Base-by-base conservation (phyloP, 768 basidiomycete species). In the Boletus sp. region DNA sequence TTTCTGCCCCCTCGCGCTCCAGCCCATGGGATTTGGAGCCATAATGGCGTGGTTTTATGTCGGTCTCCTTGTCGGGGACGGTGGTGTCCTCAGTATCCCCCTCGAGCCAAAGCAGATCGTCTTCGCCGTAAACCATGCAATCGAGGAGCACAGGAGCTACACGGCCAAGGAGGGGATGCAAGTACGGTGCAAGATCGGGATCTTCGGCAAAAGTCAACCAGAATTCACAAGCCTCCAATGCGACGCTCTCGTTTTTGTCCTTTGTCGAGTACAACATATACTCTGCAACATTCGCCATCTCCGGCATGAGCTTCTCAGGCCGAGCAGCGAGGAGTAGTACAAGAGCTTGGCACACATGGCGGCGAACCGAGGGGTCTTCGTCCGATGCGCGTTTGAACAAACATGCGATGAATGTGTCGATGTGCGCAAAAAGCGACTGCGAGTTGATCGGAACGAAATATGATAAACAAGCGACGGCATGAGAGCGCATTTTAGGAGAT, bases 141-240 rank as follows among this genome's bases (percentile, higher is more conserved):
- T 96, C 88, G 56, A 99, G 78, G n/a, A 99, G 77, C 17, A 97
- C 87, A 0, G 97, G 97, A 3, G 90, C 93, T 38, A 99, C 92
- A 62, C 91, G 90, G n/a, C 79, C 84, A 9, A 99, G 79, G 55
- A 94, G 81, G 2, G 95, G 95, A 55, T 85, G 87, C 27, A 99
- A 77, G 68, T 88, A 90, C 3, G 84, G 82, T 10, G 85, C 85
- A 23, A 98, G 79, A 47, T 93, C 92, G 37, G 85, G 85, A 62
- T 98, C 93, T 70, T 99, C 97, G 15, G 97, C 95, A 66, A 99
- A 98, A 1, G 95, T 97, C 56, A 99, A 79, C 97, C 97, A 99
- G 72, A 99, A 99, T 78, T 99, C 97, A 79, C 95, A 97, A 23
- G 97, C 97, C 75, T 99, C 97, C 46, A 99, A 79, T 3, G 96